Conservation (phyloP, 192 early-diverging fungal genomes). For the Dissophora globulifera region DNA sequence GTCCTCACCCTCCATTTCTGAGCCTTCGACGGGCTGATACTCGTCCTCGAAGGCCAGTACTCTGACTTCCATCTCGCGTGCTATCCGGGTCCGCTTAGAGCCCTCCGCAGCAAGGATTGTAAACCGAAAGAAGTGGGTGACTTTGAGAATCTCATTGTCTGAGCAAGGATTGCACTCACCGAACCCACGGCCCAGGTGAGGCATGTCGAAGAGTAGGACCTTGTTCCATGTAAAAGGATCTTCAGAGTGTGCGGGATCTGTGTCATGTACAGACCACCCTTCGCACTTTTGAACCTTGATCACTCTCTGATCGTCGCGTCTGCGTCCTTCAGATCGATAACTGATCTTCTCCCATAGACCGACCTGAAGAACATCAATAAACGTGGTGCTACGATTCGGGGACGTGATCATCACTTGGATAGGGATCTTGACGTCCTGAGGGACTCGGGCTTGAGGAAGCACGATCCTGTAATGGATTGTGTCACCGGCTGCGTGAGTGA, state of each 20-base stretch:
- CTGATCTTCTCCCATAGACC: conserved; percentile 37
- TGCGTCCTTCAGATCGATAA: conserved; percentile 26
- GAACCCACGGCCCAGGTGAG: conserved; percentile 20
- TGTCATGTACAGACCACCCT: conserved; percentile 27
- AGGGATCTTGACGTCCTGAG: conserved; percentile 28
- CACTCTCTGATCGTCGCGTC: conserved; percentile 32
- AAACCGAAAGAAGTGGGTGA: conserved; percentile 27
- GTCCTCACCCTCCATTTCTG: not conserved
- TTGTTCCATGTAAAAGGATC: conserved; percentile 45
- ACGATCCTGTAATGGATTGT: conserved; percentile 31
- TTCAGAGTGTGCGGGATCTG: too few relatives aligned
- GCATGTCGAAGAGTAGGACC: conserved; percentile 48
- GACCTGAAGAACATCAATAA: conserved; percentile 27
- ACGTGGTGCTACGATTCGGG: conserved; percentile 6
- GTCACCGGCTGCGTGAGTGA: conserved; percentile 9
- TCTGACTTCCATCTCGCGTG: conserved; percentile 31
- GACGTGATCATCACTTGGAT: conserved; percentile 30
- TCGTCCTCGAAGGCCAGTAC: conserved; percentile 38
- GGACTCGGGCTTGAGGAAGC: conserved; percentile 32
- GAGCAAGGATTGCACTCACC: conserved; percentile 37
- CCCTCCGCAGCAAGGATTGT: conserved; percentile 25
- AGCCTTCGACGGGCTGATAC: not conserved
- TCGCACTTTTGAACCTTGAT: conserved; percentile 49
- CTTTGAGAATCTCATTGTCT: conserved; percentile 40
- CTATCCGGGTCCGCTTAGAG: conserved; percentile 21